Evolutionary conservation across 768 basidiomycete genomes (phyloP), one percentile per base, ranked within the genome.

Genomic region (Coprinopsis cinerea): DNA sequence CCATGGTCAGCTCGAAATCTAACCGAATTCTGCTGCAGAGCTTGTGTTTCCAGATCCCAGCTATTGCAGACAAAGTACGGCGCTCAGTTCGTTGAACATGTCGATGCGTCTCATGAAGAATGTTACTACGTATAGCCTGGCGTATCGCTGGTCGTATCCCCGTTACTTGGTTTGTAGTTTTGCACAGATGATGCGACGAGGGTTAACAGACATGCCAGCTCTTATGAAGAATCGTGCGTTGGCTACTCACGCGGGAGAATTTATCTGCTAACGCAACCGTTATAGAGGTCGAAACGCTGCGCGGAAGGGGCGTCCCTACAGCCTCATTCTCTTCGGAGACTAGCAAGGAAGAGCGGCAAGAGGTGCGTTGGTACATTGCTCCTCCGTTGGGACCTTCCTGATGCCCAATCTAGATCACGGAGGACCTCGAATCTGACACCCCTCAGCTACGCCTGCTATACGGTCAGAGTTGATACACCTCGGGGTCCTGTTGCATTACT

Each of bases 11-110:
- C 18, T 39, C 11, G 41, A 23, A 11, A 4, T 11, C 22, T 60
- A 43, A 0, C 25, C 28, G 26, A 13, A 4, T 39, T 4, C 1
- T 20, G 14, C 7, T 36, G 4, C 36, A 90, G 88, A 90, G 88
- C 57, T 58, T 92, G 2, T 92, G 90, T 64, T 92, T 92, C 59
- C 90, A 92, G 67, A 68, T 91, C 24, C 90, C 90, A 37, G 89
- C 90, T 0, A 66, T 85, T 27, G 81, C 81, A 7, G 78, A 75
- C 34, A 70, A 77, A 50, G 86, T 85, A 51, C n/a, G n/a, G n/a
- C n/a, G n/a, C n/a, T n/a, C n/a, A n/a, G n/a, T n/a, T n/a, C 4
- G 9, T 36, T 32, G 18, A 42, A 6, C 46, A 41, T 2, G 22
- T 22, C 7, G 30, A 45, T 4, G 25, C 14, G 30, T 17, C 30